Base-by-base conservation (phyloP, 257 asterid species). In the Echites panduratus region DNA sequence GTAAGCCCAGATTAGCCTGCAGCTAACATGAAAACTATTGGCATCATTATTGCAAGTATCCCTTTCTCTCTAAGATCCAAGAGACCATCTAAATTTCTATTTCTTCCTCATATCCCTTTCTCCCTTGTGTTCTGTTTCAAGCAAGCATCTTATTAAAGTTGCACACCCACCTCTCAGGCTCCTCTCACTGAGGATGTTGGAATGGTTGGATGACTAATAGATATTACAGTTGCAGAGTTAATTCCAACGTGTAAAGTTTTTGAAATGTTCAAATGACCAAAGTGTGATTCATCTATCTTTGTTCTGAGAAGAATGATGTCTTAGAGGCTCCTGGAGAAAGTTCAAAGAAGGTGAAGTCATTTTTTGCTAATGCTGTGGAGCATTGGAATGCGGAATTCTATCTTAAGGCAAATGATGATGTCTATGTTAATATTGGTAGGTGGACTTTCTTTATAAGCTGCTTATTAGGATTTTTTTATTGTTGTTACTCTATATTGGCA, bases 311-410 rank as follows among this genome's bases (percentile, higher is more conserved):
- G 98, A 84, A 88, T 79, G 87, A 93, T 75, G 89, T 79, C 19
- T 82, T 87, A 73, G 98, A 93, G 84, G 83, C 84, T 76, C 84
- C 84, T 40, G 82, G 79, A 77, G 89, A 88, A 70, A 83, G 76
- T 56, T 74, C 96, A 76, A 85, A 88, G 76, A 93, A 91, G 81
- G 84, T 88, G 24, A 89, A 87, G 77, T 79, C 80, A 79, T 89
- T 90, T 83, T 64, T 93, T 56, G 66, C 83, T 82, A 85, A 85
- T 80, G 97, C 97, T 52, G 96, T 85, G 75, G 92, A 88, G 77
- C 86, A 83, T 32, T 90, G 98, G 98, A 95, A 87, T 84, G 92
- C 98, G 48, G 97, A 89, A 68, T 93, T 90, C 78, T 93, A 85
- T 71, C 83, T 70, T 61, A 90, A 93, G 91, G 85, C 87, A 79